Evolutionary conservation across 2,329 filamentous ascomycete species (phyloP).

Genomic region (Fusarium vanettenii): DNA sequence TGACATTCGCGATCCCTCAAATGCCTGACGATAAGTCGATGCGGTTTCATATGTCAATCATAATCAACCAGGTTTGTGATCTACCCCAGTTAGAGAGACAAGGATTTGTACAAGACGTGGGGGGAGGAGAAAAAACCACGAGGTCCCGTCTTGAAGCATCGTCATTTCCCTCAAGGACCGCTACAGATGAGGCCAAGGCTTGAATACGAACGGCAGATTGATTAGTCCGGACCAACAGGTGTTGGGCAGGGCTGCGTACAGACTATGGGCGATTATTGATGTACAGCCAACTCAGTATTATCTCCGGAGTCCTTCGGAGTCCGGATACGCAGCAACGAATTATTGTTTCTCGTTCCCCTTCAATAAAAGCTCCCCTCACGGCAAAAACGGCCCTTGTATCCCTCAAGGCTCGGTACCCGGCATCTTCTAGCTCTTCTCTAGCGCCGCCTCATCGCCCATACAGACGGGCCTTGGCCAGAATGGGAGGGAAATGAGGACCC

Average conservation of each 20-base stretch:
- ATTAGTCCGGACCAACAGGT: not conserved
- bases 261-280: not conserved
- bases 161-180: slow-evolving; percentile 13
- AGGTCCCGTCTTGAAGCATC: not conserved
- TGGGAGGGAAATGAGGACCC: slow-evolving; percentile 1
- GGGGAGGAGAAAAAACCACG: not conserved
- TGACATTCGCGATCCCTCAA: not conserved
- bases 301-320: not conserved
- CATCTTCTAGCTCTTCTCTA: not conserved
- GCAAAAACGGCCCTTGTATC: slow-evolving; percentile 16
- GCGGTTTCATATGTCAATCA: not conserved
- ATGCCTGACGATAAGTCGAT: not conserved
- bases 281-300: not conserved
- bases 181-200: not conserved
- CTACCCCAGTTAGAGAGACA: not conserved
- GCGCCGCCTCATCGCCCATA: not conserved
- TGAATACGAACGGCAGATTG: not conserved
- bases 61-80: not conserved
- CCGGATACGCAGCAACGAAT: not conserved
- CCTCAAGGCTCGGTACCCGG: not conserved
- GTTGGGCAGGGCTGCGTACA: not conserved
- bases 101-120: not conserved
- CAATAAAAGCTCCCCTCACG: not conserved
- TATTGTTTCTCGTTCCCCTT: not conserved
- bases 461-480: not conserved